Evolutionary conservation across 192 early-diverging fungal genomes (phyloP).

Genomic region (Spizellomyces sp.): DNA sequence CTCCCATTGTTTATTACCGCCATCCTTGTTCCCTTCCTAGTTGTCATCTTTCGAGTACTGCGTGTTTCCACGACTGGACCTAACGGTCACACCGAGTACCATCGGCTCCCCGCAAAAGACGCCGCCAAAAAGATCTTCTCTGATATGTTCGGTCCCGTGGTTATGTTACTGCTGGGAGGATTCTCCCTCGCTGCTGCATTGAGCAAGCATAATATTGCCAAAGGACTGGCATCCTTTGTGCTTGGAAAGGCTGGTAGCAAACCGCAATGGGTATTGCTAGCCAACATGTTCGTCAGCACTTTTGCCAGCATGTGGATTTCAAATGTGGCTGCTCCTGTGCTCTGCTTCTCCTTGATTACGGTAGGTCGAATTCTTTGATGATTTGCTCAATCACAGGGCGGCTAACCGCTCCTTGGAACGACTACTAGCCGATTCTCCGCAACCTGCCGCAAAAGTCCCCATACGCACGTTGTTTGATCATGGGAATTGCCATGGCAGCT

Average conservation of each 20-base stretch:
- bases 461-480: conserved; percentile 84
- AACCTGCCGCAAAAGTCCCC: conserved; percentile 78
- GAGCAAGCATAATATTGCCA: conserved; percentile 95
- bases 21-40: conserved; percentile 81
- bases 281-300: conserved; percentile 95
- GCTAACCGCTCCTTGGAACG: background rate
- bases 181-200: conserved; percentile 93
- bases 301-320: conserved; percentile 98
- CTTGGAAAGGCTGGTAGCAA: conserved; percentile 86
- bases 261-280: conserved; percentile 81
- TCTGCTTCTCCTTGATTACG: conserved; percentile 90
- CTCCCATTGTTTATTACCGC: conserved; percentile 93
- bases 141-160: conserved; percentile 93
- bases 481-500: conserved; percentile 96
- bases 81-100: conserved; percentile 44
- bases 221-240: conserved; percentile 83
- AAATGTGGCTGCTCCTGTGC: conserved; percentile 95
- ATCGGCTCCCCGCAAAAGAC: conserved; percentile 69
- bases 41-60: conserved; percentile 84
- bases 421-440: conserved; percentile 80
- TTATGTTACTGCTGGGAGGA: conserved; percentile 94
- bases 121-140: conserved; percentile 86
- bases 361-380: conserved; percentile 18
- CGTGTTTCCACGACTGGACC: conserved; percentile 50
- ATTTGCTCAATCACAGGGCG: background rate